These are phyloP conservation scores for Pythium dissimile DNA, from an alignment of 352 stramenopile genomes.

Conservation along the genomic window DNA sequence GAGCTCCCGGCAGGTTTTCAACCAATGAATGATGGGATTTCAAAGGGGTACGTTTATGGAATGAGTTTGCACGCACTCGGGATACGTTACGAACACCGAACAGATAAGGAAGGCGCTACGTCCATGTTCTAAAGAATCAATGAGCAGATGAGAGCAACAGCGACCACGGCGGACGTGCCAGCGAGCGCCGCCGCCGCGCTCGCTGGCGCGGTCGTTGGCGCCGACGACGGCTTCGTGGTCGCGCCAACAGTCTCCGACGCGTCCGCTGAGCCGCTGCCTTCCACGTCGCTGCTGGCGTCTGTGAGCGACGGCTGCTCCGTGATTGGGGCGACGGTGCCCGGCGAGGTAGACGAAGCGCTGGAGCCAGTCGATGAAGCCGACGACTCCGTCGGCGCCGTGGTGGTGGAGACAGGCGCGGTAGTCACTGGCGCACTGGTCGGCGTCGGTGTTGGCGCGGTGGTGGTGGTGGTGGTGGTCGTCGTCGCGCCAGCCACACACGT, in stretches of 20 bases:
- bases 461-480: not conserved
- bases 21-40: slow-evolving; percentile 3
- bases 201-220: slow-evolving; percentile 1
- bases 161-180: not conserved
- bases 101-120: slow-evolving; percentile 2
- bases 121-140: slow-evolving; percentile 3
- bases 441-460: not conserved
- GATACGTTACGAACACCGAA: slow-evolving; percentile 16
- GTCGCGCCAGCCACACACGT: slow-evolving; percentile 19
- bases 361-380: not conserved
- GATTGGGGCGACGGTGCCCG: not conserved
- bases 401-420: not conserved
- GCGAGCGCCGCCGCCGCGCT: not conserved
- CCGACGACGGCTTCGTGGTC: not conserved
- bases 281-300: not conserved
- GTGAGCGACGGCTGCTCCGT: not conserved
- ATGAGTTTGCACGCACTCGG: too few relatives aligned
- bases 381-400: not conserved
- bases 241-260: not conserved
- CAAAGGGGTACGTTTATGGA: too few relatives aligned
- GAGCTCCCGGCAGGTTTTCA: slow-evolving; percentile 5
- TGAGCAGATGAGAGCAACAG: not conserved
- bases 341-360: not conserved
- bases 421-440: slow-evolving; percentile 8
- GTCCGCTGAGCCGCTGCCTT: not conserved